Evolutionary conservation across 371 early-diverging fungal species (phyloP), one percentile per base, ranked within the genome.

Genomic region (Blakeslea trispora): DNA sequence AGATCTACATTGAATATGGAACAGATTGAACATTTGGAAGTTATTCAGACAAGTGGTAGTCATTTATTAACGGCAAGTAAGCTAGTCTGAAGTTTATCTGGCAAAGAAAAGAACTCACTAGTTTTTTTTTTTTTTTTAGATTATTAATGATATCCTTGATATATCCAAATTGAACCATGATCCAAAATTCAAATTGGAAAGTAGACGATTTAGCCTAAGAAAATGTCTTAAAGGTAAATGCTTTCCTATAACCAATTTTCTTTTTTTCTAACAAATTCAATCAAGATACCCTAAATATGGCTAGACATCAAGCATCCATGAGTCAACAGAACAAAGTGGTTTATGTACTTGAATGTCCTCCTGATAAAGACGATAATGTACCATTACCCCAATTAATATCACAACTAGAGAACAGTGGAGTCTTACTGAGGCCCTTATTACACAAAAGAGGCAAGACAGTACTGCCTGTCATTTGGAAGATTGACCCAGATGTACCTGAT

Each of bases 111-210:
- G 23, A 28, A 50, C 1, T n/a, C 46, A 49, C 42, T 37, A 22
- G 21, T n/a, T 50, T 34, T 17, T 40, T 32, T 23, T 13, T 19
- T 45, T 39, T 44, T 9, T 28, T 21, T 61, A 82, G 83, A 79
- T 83, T 23, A 81, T 83, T 41, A 83, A 83, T 48, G 84, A 83
- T 45, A 81, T 83, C 45, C 48, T 83, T 48, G 82, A 83, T 55
- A 79, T 83, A 44, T 81, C 84, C 8, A 77, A 81, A 50, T 74
- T 83, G 42, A 81, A 83, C 46, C 84, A 83, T 45, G 82, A 83
- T 59, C 82, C 81, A 10, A 81, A 81, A 32, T 81, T 83, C 45
- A 68, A 81, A 60, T 61, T 83, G 18, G 84, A 83, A 45, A 69
- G 64, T 39, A 71, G 84, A 35, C 70, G 78, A 31, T 70, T 83